These are phyloP conservation scores for Cichorium intybus DNA, from an alignment of 140 eudicot genomes.

Conservation along the genomic window DNA sequence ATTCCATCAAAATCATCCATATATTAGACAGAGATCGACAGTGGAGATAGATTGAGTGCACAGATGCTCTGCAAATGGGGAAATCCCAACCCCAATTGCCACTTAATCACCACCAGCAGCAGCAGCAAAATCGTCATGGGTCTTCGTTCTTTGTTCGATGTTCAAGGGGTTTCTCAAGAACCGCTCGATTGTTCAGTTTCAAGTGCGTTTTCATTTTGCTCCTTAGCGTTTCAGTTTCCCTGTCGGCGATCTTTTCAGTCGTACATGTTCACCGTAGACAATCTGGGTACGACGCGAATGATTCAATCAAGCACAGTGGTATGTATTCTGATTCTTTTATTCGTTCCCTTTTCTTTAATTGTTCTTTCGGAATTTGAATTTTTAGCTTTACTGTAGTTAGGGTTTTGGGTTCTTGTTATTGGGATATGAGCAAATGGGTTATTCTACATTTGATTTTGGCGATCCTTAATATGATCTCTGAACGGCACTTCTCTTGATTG, in stretches of 20 bases:
- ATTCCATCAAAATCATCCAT: slow-evolving; percentile 7
- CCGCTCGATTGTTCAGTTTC: slow-evolving; percentile 36
- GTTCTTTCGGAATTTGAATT: slow-evolving; percentile 3
- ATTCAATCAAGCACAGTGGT: slow-evolving; percentile 57
- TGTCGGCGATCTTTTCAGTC: slow-evolving; percentile 50
- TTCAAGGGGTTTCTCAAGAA: slow-evolving; percentile 31
- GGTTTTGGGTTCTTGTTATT: slow-evolving; percentile 15
- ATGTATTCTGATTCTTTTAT: slow-evolving; percentile 11
- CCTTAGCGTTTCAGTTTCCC: slow-evolving; percentile 43
- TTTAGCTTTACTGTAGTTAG: not conserved
- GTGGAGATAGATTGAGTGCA: slow-evolving; percentile 12
- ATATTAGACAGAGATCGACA: slow-evolving; percentile 5
- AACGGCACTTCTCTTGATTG: not conserved
- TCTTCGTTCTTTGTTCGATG: slow-evolving; percentile 39
- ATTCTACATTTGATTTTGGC: not conserved
- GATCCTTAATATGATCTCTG: not conserved
- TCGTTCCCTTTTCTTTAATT: not conserved
- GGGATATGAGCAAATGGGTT: slow-evolving; percentile 4
- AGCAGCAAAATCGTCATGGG: slow-evolving; percentile 19
- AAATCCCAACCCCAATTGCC: slow-evolving; percentile 55
- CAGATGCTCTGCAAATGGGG: slow-evolving; percentile 80
- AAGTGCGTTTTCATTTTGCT: slow-evolving; percentile 58
- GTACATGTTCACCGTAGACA: slow-evolving; percentile 35
- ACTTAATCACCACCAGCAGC: slow-evolving; percentile 38
- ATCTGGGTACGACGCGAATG: slow-evolving; percentile 52